phyloP scores from a whole-genome alignment of 2,329 filamentous ascomycete genomes.

The Ophiocordyceps australis region DNA sequence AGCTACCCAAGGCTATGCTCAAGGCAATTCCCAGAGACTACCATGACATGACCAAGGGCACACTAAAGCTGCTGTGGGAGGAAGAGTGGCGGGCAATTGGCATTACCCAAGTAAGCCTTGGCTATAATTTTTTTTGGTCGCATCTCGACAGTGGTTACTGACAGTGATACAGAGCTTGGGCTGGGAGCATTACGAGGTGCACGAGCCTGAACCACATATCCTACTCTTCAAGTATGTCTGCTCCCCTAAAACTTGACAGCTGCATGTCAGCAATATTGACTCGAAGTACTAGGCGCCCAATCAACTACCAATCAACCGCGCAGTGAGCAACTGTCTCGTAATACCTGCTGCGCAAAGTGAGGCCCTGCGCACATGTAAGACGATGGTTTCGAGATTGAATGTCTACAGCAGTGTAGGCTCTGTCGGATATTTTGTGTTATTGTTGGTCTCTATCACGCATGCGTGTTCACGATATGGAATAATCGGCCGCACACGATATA shows the following conservation, averaged over 20 bases:
- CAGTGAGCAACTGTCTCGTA: slow-evolving; percentile 23
- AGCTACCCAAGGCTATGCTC: slow-evolving; percentile 95
- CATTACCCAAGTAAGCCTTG: slow-evolving; percentile 67
- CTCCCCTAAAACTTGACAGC: too few relatives aligned
- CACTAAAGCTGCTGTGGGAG: slow-evolving; percentile 91
- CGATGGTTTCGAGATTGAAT: too few relatives aligned
- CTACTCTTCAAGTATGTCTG: slow-evolving; percentile 75
- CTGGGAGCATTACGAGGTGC: slow-evolving; percentile 98
- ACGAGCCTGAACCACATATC: slow-evolving; percentile 96
- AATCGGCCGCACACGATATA: too few relatives aligned
- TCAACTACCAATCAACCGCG: slow-evolving; percentile 71
- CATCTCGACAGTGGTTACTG: neutral
- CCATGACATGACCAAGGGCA: slow-evolving; percentile 76
- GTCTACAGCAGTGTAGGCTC: too few relatives aligned
- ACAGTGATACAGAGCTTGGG: slow-evolving; percentile 62
- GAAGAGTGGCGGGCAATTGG: slow-evolving; percentile 95
- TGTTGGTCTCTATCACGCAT: too few relatives aligned
- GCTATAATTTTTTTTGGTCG: neutral
- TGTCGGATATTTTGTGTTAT: too few relatives aligned
- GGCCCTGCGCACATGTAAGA: too few relatives aligned
- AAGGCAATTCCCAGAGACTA: slow-evolving; percentile 93
- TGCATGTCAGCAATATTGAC: too few relatives aligned
- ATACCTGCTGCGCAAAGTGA: too few relatives aligned
- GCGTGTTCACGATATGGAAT: too few relatives aligned
- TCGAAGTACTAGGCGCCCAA: slow-evolving; percentile 45